Base-by-base conservation (phyloP, 2,329 filamentous ascomycete species). In the Westerdykella ornata region DNA sequence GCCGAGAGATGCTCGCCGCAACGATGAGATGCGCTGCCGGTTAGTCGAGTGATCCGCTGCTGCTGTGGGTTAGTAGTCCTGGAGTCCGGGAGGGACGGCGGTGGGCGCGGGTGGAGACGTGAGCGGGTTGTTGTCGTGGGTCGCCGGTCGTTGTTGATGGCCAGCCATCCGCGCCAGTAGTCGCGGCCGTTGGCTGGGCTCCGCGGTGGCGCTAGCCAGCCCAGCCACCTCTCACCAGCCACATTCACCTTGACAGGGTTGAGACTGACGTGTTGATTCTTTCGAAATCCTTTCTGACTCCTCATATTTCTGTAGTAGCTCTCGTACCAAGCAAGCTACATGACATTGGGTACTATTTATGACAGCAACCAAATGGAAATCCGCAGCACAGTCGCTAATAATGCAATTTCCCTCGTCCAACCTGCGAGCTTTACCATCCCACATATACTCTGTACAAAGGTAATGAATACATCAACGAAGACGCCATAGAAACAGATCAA, bases 1-100 rank as follows among this genome's bases (percentile, higher is more conserved):
- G 44, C 49, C 53, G 40, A 42, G 17, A 22, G 40, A 37, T 39
- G 46, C 39, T 40, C 12, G 46, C 40, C 33, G 38, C 30, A 45
- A 43, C 38, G n/a, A n/a, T 31, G 12, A 12, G 8, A 36, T 35
- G 42, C 44, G 48, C 44, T 37, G 42, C 38, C 30, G 8, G 32
- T 22, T 35, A 41, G 39, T 49, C 7, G 22, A 9, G 14, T 11
- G 13, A 3, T 14, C 14, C 16, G 29, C 53, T 59, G 58, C 59
- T 40, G 51, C 60, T 64, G 56, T 53, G 47, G 33, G 52, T 63
- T 62, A 62, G 60, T 62, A 45, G 56, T 62, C 52, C 57, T 52
- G 57, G 52, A n/a, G 34, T 37, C 50, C 50, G 47, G 40, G 43
- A 42, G 44, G 49, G 45, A 47, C 37, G 30, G 38, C 26, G 38